phyloP scores from a whole-genome alignment of 106 monocot species.

The Amphibolis antarctica region DNA sequence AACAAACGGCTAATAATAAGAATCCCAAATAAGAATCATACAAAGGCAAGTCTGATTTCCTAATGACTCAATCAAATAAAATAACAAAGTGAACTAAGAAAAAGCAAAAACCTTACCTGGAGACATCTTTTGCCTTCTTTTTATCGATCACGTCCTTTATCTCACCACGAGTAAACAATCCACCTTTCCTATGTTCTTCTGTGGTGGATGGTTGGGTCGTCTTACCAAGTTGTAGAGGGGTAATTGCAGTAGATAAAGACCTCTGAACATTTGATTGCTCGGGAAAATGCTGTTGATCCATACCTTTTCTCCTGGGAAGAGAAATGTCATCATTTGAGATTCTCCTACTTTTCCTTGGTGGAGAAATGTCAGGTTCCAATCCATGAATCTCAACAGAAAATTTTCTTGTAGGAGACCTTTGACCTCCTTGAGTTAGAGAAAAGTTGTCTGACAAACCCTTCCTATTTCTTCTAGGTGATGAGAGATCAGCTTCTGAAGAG shows the following conservation, averaged over 20 bases:
- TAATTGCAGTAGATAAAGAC: not conserved
- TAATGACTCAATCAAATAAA: not conserved
- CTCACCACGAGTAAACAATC: conserved; percentile 7
- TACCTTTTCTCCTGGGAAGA: not conserved
- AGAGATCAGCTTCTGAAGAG: conserved; percentile 2
- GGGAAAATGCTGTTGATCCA: not conserved
- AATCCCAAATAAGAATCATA: not conserved
- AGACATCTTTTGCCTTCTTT: conserved; percentile 7
- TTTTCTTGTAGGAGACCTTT: not conserved
- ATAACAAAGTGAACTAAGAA: not conserved
- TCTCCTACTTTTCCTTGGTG: not conserved
- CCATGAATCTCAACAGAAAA: not conserved
- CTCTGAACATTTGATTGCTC: not conserved
- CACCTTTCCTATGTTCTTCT: conserved; percentile 4
- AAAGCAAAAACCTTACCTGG: not conserved
- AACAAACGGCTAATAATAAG: not conserved
- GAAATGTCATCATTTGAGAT: not conserved
- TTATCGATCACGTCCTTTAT: conserved; percentile 13
- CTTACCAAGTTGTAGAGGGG: not conserved
- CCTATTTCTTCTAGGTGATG: conserved; percentile 23
- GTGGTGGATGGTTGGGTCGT: not conserved
- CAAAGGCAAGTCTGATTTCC: no score
- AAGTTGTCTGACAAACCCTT: conserved; percentile 2
- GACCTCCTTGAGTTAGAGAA: not conserved
- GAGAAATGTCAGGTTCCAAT: not conserved